phyloP scores from a whole-genome alignment of 2,329 filamentous ascomycete species.

The Verticillium dahliae region DNA sequence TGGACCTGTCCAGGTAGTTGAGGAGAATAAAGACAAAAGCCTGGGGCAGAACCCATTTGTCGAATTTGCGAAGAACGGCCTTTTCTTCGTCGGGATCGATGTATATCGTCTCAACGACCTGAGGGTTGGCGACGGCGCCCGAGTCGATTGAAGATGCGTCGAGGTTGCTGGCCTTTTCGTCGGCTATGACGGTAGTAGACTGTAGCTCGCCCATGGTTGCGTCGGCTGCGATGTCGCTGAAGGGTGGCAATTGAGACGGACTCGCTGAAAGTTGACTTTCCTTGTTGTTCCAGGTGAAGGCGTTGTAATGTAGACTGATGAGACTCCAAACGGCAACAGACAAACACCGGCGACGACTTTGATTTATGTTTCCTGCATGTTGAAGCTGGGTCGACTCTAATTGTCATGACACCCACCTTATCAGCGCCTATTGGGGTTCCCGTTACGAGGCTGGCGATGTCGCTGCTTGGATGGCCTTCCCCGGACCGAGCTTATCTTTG shows the following conservation, averaged over 20 bases:
- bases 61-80: constrained; percentile 40
- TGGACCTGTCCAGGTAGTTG: constrained; percentile 47
- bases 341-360: neutral
- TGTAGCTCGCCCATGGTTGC: neutral
- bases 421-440: neutral
- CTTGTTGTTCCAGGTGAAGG: neutral
- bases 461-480: neutral
- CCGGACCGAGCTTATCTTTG: neutral
- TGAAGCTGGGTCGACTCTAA: neutral
- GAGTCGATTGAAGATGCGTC: neutral
- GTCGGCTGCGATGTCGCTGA: neutral
- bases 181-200: neutral
- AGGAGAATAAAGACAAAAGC: constrained; percentile 45
- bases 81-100: constrained; percentile 5
- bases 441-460: neutral
- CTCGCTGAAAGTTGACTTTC: neutral
- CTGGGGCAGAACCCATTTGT: constrained; percentile 41
- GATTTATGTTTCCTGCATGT: neutral
- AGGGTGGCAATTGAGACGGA: neutral
- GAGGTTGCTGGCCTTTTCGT: constrained; percentile 1
- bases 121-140: neutral
- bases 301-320: neutral
- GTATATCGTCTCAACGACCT: neutral
- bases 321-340: neutral
- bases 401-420: neutral